Base-by-base conservation (phyloP, 805 yeast genomes). In the Wickerhamomyces kurtzmanii region DNA sequence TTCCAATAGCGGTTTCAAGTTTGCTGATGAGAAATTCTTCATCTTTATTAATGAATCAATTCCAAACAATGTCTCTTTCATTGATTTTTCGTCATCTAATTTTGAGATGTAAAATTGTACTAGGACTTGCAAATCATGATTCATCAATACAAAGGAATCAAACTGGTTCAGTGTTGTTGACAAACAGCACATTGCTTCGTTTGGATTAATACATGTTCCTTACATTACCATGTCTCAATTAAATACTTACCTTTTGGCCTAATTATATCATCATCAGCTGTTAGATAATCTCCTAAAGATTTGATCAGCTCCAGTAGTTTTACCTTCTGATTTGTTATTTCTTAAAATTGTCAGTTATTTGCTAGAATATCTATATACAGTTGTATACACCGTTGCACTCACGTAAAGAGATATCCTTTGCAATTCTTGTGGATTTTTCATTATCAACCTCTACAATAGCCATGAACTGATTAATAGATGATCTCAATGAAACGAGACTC, bases 61-160 rank as follows among this genome's bases (percentile, higher is more conserved):
- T 0, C 85, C 86, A 8, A 43, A 47, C 3, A 79, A 49, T 2
- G 76, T 65, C 33, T 71, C 70, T 21, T 55, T 55, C 17, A 73
- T 43, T 23, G 79, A 64, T 4, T 60, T 51, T 11, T 64, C 59
- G 43, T 86, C 96, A 9, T 74, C 80, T 14, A 84, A 49, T 38
- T 89, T 79, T 12, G 75, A 72, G 11, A 65, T 34, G 31, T 73
- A 67, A 49, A 89, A 89, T 5, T 67, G 45, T 16, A 49, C 51
- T 11, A 61, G 38, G 6, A 60, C 65, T 10, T 51, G 42, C 4
- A 57, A 42, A 25, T 65, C 69, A 30, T 62, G 60, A 7, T 53
- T 45, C 10, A 49, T 41, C 14, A 71, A 46, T 8, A 41, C 42
- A 5, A 47, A 38, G 0, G 39, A 22, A 0, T 53, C 33, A 4